A percentile compares a stretch with the other conserved stretches of the same genome.
These are phyloP conservation scores for Anthoceros angustus DNA, from an alignment of 225 moss, liverwort and hornwort genomes.

Conservation along the genomic window DNA sequence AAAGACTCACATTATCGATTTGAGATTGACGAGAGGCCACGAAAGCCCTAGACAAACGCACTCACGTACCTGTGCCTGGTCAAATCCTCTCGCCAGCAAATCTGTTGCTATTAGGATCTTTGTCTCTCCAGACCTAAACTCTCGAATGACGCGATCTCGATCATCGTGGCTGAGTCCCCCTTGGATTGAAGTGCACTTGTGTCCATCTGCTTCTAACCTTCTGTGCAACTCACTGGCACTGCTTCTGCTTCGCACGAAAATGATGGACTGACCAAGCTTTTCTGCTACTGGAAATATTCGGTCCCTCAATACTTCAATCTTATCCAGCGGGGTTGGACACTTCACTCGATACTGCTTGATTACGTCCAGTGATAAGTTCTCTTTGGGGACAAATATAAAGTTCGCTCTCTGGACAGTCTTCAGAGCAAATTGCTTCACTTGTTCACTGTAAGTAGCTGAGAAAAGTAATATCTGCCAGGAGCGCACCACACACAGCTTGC, in stretches of 20 bases:
- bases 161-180: slow-evolving; percentile 82
- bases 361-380: slow-evolving; percentile 71
- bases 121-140: slow-evolving; percentile 79
- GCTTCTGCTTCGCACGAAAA: slow-evolving; percentile 69
- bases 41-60: background rate
- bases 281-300: slow-evolving; percentile 80
- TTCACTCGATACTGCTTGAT: slow-evolving; percentile 87
- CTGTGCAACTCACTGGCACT: slow-evolving; percentile 84
- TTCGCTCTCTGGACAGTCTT: slow-evolving; percentile 58
- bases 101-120: slow-evolving; percentile 90
- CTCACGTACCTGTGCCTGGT: slow-evolving; percentile 73
- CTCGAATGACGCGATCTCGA: slow-evolving; percentile 74
- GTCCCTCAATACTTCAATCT: slow-evolving; percentile 69
- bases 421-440: slow-evolving; percentile 61
- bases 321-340: slow-evolving; percentile 42
- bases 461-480: slow-evolving; percentile 65
- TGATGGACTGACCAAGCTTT: slow-evolving; percentile 83
- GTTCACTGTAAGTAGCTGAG: slow-evolving; percentile 83
- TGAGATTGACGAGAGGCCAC: background rate
- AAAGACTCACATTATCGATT: background rate
- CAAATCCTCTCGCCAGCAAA: slow-evolving; percentile 87
- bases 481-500: background rate
- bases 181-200: slow-evolving; percentile 87
- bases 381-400: slow-evolving; percentile 69
- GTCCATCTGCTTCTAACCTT: slow-evolving; percentile 61